Conservation (phyloP, 352 stramenopile species). For the Vaucheria bursata region DNA sequence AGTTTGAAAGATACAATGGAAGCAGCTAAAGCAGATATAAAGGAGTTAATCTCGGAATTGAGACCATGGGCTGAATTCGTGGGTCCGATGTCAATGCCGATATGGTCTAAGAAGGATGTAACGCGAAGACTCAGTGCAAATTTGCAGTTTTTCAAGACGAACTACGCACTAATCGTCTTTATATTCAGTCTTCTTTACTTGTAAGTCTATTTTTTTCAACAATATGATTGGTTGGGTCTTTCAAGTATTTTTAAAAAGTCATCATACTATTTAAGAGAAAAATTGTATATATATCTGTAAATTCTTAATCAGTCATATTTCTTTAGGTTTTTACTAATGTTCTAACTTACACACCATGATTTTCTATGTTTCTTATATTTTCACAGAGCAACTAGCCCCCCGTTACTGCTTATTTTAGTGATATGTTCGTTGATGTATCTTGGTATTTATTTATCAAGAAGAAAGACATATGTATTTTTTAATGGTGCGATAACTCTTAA, state of each 20-base stretch:
- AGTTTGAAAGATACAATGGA: too few species aligned
- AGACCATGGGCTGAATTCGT: slow-evolving; percentile 26
- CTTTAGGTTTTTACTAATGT: too few species aligned
- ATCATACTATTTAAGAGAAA: not conserved
- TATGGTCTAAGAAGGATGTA: slow-evolving; percentile 38
- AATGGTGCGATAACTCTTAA: slow-evolving; percentile 22
- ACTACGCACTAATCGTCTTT: slow-evolving; percentile 42
- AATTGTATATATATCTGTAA: too few species aligned
- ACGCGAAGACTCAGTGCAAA: slow-evolving; percentile 37
- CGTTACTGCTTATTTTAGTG: slow-evolving; percentile 36
- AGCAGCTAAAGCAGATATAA: too few species aligned
- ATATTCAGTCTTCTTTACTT: slow-evolving; percentile 27
- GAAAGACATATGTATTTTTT: slow-evolving; percentile 31
- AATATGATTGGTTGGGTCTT: not conserved
- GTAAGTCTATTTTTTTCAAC: not conserved
- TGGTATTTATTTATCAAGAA: not conserved
- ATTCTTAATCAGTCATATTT: too few species aligned
- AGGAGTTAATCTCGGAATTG: not conserved
- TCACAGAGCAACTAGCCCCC: slow-evolving; percentile 20
- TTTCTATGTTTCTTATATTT: not conserved
- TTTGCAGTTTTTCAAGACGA: slow-evolving; percentile 41
- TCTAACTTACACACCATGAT: not conserved
- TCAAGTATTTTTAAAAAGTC: not conserved
- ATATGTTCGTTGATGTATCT: slow-evolving; percentile 26
- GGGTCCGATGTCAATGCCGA: slow-evolving; percentile 29